Evolutionary conservation across 2,329 filamentous ascomycete genomes (phyloP).

Genomic region (Scopulariopsis brevicaulis): DNA sequence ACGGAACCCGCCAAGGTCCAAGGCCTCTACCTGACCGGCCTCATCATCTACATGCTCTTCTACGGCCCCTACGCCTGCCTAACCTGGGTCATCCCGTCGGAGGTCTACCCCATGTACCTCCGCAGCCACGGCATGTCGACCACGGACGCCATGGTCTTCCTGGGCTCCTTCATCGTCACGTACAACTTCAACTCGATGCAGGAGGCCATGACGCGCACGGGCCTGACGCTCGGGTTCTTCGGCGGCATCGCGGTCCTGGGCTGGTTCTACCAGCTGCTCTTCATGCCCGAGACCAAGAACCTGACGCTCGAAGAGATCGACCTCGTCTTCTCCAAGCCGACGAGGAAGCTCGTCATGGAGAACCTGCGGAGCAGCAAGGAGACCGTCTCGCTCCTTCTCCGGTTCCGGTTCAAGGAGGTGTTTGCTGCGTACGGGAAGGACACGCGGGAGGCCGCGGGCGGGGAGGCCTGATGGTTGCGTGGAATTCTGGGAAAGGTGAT

Average conservation of each 20-base stretch:
- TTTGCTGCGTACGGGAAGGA: not conserved
- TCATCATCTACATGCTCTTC: not conserved
- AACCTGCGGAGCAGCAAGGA: not conserved
- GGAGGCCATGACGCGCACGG: not conserved
- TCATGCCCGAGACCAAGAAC: not conserved
- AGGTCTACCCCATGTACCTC: not conserved
- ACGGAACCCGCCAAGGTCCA: not conserved
- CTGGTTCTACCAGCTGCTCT: not conserved
- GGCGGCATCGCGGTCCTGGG: not conserved
- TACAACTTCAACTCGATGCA: not conserved
- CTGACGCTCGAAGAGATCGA: not conserved
- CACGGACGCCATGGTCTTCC: not conserved
- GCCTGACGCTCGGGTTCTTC: not conserved
- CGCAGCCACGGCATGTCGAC: not conserved
- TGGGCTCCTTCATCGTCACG: not conserved
- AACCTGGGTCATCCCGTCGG: not conserved
- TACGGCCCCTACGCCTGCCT: not conserved
- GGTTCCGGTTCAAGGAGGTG: not conserved
- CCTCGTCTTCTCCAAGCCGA: not conserved
- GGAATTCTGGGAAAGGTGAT: no score
- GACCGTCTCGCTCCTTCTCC: not conserved
- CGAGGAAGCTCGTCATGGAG: not conserved
- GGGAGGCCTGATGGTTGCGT: no score
- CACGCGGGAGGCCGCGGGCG: no score
- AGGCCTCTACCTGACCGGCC: not conserved